These are phyloP conservation scores for Aspergillus aculeatinus DNA, from an alignment of 2,329 filamentous ascomycete genomes.

Conservation along the genomic window DNA sequence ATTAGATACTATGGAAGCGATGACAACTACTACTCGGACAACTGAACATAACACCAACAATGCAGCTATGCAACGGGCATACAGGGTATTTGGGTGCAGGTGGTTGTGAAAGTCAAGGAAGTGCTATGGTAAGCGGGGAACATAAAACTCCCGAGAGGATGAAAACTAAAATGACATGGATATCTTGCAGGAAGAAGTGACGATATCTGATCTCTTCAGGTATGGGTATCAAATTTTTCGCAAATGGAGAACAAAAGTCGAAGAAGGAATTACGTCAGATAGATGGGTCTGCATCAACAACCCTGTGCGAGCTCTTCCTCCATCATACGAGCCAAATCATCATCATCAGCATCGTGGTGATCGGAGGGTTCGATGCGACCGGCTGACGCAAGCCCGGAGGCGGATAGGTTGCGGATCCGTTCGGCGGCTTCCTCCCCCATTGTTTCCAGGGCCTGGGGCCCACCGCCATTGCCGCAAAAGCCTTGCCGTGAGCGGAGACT, in stretches of 20 bases:
- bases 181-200: background rate
- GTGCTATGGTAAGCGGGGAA: background rate
- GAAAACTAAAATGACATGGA: background rate
- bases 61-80: constrained; percentile 8
- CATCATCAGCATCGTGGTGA: constrained; percentile 13
- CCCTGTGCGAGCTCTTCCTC: constrained; percentile 26
- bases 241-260: background rate
- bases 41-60: background rate
- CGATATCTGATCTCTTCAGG: background rate
- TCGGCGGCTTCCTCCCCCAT: background rate
- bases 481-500: background rate
- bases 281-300: constrained; percentile 7
- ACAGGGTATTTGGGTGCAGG: background rate
- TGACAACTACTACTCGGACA: background rate
- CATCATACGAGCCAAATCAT: constrained; percentile 27
- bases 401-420: background rate
- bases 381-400: background rate
- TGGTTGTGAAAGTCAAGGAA: too few relatives aligned
- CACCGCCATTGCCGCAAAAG: background rate
- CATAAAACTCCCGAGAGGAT: background rate
- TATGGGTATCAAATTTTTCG: background rate
- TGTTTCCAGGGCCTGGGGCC: constrained; percentile 3
- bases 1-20: background rate
- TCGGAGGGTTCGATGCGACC: background rate
- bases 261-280: background rate